A percentile compares a stretch with the other conserved stretches of the same genome.
Conservation (phyloP, 2,329 filamentous ascomycete species). For the Polytolypa hystricis region DNA sequence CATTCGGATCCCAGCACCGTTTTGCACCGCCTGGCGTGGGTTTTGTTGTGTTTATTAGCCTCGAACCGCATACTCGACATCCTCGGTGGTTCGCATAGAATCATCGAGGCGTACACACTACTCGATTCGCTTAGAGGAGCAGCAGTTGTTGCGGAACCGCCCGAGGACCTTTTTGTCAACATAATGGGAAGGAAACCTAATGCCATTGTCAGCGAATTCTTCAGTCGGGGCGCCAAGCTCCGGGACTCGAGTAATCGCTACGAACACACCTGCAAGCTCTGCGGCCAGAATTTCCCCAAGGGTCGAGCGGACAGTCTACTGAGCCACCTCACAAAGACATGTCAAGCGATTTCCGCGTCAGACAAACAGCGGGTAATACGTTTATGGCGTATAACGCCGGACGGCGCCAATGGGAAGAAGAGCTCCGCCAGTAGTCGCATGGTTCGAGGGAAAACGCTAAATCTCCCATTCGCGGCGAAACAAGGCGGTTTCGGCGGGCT, state of each 20-base stretch:
- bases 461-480: conserved; percentile 36
- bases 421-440: conserved; percentile 27
- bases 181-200: conserved; percentile 81
- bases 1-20: not conserved
- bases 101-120: not conserved
- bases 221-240: conserved; percentile 74
- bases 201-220: conserved; percentile 76
- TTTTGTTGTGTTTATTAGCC: not conserved
- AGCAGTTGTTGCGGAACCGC: not conserved
- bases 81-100: not conserved
- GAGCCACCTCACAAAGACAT: conserved; percentile 75
- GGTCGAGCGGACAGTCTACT: conserved; percentile 75
- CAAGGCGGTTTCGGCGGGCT: conserved; percentile 43
- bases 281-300: conserved; percentile 81
- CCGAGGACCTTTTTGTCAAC: conserved; percentile 14
- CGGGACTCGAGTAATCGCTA: conserved; percentile 86
- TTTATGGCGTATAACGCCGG: conserved; percentile 58
- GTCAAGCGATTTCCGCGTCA: conserved; percentile 61
- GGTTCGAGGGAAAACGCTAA: conserved; percentile 26
- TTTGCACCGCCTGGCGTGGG: not conserved
- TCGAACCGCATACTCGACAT: not conserved
- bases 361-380: conserved; percentile 67
- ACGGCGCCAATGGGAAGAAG: conserved; percentile 27
- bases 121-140: not conserved
- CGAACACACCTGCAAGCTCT: conserved; percentile 78